Evolutionary conservation across 2,329 filamentous ascomycete genomes (phyloP), one percentile per base, ranked within the genome.

Genomic region (Stagonosporopsis rhizophila): DNA sequence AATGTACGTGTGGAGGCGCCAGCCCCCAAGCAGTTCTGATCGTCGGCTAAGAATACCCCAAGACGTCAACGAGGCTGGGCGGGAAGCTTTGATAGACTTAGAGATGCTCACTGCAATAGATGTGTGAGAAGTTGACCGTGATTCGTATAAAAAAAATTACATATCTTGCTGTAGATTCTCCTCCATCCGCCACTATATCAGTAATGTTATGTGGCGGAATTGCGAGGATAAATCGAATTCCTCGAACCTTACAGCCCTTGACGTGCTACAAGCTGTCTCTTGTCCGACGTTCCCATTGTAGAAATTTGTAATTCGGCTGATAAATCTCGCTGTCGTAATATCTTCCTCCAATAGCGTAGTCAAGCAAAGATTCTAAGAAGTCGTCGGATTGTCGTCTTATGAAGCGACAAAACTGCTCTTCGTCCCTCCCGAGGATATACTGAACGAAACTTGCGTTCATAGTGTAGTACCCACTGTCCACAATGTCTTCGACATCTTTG

Each of bases 361-460:
- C 65, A 6, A 67, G 48, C 22, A 69, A 32, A 3, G 62, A 20
- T 28, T 58, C 49, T 6, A 44, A 52, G 28, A 68, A 64, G 14
- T 48, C 23, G 17, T 69, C 66, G 19, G 68, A 62, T 35, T 69
- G 63, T 6, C 64, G 60, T 30, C 65, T 55, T n/a, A 69, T 30
- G 23, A 69, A 64, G 17, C 58, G 60, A 25, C 65, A 68, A 17
- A 68, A 68, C 19, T 67, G 60, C 4, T 41, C 53, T 3, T 64
- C 48, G 5, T 67, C 60, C 15, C 44, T 61, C 6, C 59, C 59
- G 3, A 69, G 44, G 0, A 63, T 17, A 22, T 59, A 69, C n/a
- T 59, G 62, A 28, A 66, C 64, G 32, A 64, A 69, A 34, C 52
- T 60, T 25, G 62, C 51, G 23, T 66, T 69, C 65, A 68, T 68